Evolutionary conservation across 169 alveolate species (phyloP).

Genomic region (Cryptosporidium viatorum): DNA sequence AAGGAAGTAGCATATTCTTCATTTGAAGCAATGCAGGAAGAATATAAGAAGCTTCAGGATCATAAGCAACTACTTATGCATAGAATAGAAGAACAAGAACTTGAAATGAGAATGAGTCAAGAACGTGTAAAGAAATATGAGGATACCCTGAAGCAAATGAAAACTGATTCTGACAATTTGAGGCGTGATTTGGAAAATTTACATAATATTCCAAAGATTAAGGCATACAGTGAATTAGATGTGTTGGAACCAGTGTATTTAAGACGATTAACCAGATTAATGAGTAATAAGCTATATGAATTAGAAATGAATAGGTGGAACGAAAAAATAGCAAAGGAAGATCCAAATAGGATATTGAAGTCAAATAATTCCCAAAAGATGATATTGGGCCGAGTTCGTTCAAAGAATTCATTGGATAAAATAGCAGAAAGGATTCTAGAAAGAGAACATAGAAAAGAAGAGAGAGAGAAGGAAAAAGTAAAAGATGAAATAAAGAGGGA

Average conservation of each 20-base stretch:
- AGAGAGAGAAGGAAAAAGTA: not conserved
- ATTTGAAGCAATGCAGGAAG: conserved; percentile 21
- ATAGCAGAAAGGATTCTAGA: conserved; percentile 21
- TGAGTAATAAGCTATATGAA: conserved; percentile 43
- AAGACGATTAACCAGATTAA: conserved; percentile 34
- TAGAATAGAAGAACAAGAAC: conserved; percentile 45
- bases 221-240: conserved; percentile 65
- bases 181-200: conserved; percentile 31
- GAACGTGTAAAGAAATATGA: conserved; percentile 31
- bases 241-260: conserved; percentile 67
- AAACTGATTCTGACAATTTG: conserved; percentile 11
- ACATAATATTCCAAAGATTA: conserved; percentile 63
- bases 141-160: conserved; percentile 15
- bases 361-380: conserved; percentile 1
- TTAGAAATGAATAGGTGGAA: conserved; percentile 65
- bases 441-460: conserved; percentile 11
- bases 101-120: conserved; percentile 13
- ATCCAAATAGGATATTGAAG: conserved; percentile 21
- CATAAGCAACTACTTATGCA: conserved; percentile 44
- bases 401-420: conserved; percentile 6
- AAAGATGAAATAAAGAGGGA: not conserved
- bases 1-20: conserved; percentile 25
- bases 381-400: not conserved
- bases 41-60: conserved; percentile 57
- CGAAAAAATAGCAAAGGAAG: conserved; percentile 11